Evolutionary conservation across 352 stramenopile species (phyloP), one percentile per base, ranked within the genome.

Genomic region (Halophytophthora batemanensis): DNA sequence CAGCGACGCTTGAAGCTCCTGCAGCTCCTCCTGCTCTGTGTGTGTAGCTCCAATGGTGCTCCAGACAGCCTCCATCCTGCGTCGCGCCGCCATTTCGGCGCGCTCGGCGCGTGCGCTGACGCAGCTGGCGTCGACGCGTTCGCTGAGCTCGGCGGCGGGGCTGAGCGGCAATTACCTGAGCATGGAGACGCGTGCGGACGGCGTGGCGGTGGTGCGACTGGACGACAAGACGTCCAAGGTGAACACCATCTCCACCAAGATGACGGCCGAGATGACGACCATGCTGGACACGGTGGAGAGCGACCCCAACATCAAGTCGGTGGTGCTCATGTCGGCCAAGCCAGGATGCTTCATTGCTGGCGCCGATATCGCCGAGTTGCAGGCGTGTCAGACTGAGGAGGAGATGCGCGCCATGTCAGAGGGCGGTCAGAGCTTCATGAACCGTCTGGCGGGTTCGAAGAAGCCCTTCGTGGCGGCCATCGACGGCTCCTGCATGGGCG

Each of bases 311-410:
- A 89, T 99, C 65, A 98, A 98, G 78, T 96, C 92, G 21, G 92
- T 98, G 31, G 96, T 99, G 56, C 97, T 99, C 71, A 96, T 98
- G 34, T 98, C 95, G 19, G 90, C 75, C 53, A 99, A 99, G 69
- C 87, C 93, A 1, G 93, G 96, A 46, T 98, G 96, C 71, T 99
- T 99, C 70, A 98, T 99, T 66, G 97, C 96, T 14, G 97, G 97
- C 39, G 97, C 97, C 4, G 97, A 99, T 66, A 99, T 99, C 74
- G 82, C 91, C 43, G 96, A 98, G 74, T 94, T 99, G 19, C 69
- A 78, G 45, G 86, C 77, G 37, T 79, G 70, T 62, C 83, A 90
- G 61, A 81, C 70, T n/a, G 78, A 98, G 28, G 80, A 95, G 47
- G 83, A 99, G 70, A 98, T 98, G 67, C 71, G 87, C 61, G 71